Conservation (phyloP, 495 filamentous ascomycete genomes). For the Penicillium paradoxum region DNA sequence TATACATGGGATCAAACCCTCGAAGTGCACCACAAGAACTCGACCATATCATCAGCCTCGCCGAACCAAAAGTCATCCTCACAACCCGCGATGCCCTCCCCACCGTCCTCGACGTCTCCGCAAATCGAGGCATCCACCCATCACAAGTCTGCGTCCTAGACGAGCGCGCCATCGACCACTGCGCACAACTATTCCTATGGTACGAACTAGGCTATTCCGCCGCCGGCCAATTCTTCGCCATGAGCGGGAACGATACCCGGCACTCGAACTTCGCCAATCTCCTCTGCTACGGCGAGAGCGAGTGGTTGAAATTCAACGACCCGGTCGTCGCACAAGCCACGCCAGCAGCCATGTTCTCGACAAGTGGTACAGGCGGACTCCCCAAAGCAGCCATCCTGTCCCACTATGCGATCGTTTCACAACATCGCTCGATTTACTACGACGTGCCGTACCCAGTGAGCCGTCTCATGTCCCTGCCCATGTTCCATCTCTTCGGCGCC, state of each 20-base stretch:
- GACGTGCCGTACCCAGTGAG: conserved; percentile 43
- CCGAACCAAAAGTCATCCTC: conserved; percentile 32
- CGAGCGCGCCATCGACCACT: conserved; percentile 31
- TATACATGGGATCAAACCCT: conserved; percentile 37
- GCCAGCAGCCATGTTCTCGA: conserved; percentile 49
- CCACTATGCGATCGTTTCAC: conserved; percentile 49
- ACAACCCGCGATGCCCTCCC: conserved; percentile 22
- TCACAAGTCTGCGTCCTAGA: conserved; percentile 50
- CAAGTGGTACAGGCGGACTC: conserved; percentile 55
- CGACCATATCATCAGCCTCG: conserved; percentile 27
- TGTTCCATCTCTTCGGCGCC: conserved; percentile 60
- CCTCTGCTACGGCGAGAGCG: conserved; percentile 45
- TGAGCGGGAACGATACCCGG: conserved; percentile 13
- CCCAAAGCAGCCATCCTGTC: conserved; percentile 54
- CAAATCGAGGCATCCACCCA: conserved; percentile 39
- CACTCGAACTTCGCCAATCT: conserved; percentile 38
- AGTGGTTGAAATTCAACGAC: conserved; percentile 51
- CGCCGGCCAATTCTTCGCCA: conserved; percentile 17
- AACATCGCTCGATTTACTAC: conserved; percentile 47
- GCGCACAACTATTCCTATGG: conserved; percentile 30
- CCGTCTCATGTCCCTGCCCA: conserved; percentile 54
- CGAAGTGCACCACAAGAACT: conserved; percentile 30
- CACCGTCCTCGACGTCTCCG: conserved; percentile 16
- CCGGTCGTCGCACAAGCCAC: conserved; percentile 40
- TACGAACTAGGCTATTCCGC: conserved; percentile 21